Base-by-base conservation (phyloP, 352 stramenopile genomes). In the Phytophthora multivora region DNA sequence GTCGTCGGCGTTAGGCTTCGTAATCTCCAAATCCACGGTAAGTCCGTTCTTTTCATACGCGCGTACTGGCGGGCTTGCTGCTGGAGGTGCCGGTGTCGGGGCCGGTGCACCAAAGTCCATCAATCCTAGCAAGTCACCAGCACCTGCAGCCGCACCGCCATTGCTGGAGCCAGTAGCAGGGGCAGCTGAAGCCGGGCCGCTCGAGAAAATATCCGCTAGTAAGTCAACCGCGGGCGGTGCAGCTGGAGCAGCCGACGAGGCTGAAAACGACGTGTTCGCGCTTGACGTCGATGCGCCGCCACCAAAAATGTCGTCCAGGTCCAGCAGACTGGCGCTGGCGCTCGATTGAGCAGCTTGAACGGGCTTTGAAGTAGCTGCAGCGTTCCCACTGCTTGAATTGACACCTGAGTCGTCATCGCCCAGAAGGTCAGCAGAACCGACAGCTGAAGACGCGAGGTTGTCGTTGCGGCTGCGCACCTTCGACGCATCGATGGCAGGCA, bases 21-120 rank as follows among this genome's bases (percentile, higher is more conserved):
- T 83, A 43, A 97, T 82, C 43, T 89, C 79, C 46, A 98, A 79
- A 46, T 94, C 89, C 41, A 99, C 81, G 21, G 78, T 95, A 19
- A 99, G 69, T 16, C 97, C 97, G 62, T 98, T 88, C 80, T 99
- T 98, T 35, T 98, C 89, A 71, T 99, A 99, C 23, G 93, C 97
- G 52, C 86, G 88, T 11, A 99, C 67, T 51, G 72, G 71, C 30
- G 71, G 77, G 66, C 81, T 85, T 45, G 64, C 64, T 49, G 66
- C 63, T 11, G 68, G 63, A 13, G 79, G 67, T 9, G 63, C 55
- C 3, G 59, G 47, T n/a, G 59, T 49, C 4, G 63, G 25, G 4
- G 64, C 50, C 15, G 83, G 51, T 6, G 71, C 70, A 4, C 83
- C 80, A 60, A 97, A 96, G 51, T 86, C 80, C 66, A 96, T 86